phyloP scores from a whole-genome alignment of 768 basidiomycete genomes.

The Rickenella mellea region DNA sequence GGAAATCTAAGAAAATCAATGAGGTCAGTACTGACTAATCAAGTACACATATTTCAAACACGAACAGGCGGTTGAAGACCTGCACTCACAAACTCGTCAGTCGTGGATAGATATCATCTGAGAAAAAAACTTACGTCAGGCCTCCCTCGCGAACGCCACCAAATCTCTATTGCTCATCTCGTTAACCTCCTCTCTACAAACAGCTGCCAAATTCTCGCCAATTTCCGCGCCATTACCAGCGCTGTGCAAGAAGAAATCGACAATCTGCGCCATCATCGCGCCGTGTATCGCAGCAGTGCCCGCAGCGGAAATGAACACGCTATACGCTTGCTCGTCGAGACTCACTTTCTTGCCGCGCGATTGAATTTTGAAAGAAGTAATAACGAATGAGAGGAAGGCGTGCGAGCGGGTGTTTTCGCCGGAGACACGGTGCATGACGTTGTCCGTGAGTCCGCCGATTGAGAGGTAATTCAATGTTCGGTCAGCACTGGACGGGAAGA shows the following conservation, averaged over 20 bases:
- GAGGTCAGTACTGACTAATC: background rate
- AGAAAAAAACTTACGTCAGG: conserved; percentile 10
- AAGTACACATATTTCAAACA: no score
- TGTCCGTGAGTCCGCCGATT: conserved; percentile 6
- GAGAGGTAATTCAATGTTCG: conserved; percentile 3
- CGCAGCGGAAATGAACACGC: conserved; percentile 43
- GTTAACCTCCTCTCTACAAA: no score
- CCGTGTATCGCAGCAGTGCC: conserved; percentile 50
- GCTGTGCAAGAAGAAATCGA: conserved; percentile 49
- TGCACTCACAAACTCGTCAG: background rate
- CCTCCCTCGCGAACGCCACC: conserved; percentile 12
- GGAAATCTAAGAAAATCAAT: no score
- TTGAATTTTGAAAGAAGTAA: conserved; percentile 8
- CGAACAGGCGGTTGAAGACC: conserved; percentile 9
- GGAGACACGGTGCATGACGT: conserved; percentile 11
- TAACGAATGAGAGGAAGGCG: conserved; percentile 12
- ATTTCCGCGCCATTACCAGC: conserved; percentile 9
- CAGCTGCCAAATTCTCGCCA: no score
- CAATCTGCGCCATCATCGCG: conserved; percentile 41
- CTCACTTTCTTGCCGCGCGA: no score
- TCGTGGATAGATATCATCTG: background rate
- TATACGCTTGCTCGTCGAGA: conserved; percentile 32
- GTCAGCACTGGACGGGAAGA: conserved; percentile 1
- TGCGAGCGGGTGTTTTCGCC: conserved; percentile 23
- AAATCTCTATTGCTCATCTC: no score